Base-by-base conservation (phyloP, 805 yeast genomes). In the Candida parachauliodes region DNA sequence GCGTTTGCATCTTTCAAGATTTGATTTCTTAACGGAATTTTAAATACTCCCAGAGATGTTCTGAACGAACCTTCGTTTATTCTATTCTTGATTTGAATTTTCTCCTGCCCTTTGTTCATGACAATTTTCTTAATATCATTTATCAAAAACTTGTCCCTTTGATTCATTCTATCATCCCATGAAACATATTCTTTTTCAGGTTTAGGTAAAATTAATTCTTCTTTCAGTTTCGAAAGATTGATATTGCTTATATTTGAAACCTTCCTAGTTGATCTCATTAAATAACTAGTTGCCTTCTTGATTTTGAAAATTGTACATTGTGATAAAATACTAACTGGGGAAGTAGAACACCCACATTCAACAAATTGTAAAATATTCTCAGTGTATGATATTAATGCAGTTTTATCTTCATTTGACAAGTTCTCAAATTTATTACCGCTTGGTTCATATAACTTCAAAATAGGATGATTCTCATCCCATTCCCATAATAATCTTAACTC, bases 401-500 rank as follows among this genome's bases (percentile, higher is more conserved):
- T 70, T 47, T 77, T 79, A 38, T 77, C 79, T 1, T 65, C 60
- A 29, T 77, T 77, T 5, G 65, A 48, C 19, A 83, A 60, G 17
- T 71, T 72, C 34, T 81, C 88, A 53, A 81, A 76, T 24, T 64
- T 67, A 10, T 29, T 37, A 18, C 44, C 55, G 25, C 47, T 48
- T 37, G 83, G 59, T 22, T 44, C 55, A 28, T 49, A 50, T 38
- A 83, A 60, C 45, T 71, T 70, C 37, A 66, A 62, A 26, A 88
- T 83, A 2, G 97, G 95, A 54, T 88, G 96, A 12, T 64, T 45
- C 3, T 60, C 54, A 52, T 88, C 95, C 95, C 96, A 91, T 42
- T 82, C 86, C 98, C 98, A 91, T 2, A 80, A 76, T 8, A 88
- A 58, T 0, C 89, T 73, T 15, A 91, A 59, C 52, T 89, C 97